These are phyloP conservation scores for Ustilago bromivora DNA, from an alignment of 1,284 basidiomycete genomes.

Conservation along the genomic window DNA sequence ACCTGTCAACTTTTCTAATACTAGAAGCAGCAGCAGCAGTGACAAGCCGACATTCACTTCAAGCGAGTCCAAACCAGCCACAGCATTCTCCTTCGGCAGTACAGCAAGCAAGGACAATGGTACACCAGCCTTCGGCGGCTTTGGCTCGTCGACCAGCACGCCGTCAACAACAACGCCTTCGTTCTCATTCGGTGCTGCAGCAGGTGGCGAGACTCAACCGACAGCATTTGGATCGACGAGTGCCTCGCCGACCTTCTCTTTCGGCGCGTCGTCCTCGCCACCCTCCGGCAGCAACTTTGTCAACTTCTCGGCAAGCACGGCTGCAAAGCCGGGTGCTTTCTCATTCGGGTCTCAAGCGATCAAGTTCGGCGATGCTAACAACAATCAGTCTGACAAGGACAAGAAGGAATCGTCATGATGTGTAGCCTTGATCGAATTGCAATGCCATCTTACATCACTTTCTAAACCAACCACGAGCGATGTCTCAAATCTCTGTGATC, in stretches of 20 bases:
- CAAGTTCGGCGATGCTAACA: conserved; percentile 37
- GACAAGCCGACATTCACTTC: conserved; percentile 15
- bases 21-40: neutral
- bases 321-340: conserved; percentile 42
- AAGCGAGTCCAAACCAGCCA: neutral
- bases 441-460: neutral
- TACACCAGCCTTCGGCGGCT: conserved; percentile 20
- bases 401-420: neutral
- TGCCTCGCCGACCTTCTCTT: conserved; percentile 26
- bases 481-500: conserved; percentile 6
- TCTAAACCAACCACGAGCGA: neutral
- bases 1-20: conserved; percentile 20
- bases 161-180: conserved; percentile 2
- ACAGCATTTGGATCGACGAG: conserved; percentile 19
- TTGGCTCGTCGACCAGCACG: conserved; percentile 13
- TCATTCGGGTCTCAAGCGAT: conserved; percentile 29
- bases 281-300: conserved; percentile 29
- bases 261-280: conserved; percentile 15
- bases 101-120: conserved; percentile 2
- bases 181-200: conserved; percentile 21
- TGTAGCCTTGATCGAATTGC: neutral
- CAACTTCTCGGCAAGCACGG: conserved; percentile 26
- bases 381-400: neutral
- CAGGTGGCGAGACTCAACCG: neutral
- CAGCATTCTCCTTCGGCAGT: conserved; percentile 19